These are phyloP conservation scores for Curvularia verruculosa DNA, from an alignment of 2,329 filamentous ascomycete species.

Conservation along the genomic window DNA sequence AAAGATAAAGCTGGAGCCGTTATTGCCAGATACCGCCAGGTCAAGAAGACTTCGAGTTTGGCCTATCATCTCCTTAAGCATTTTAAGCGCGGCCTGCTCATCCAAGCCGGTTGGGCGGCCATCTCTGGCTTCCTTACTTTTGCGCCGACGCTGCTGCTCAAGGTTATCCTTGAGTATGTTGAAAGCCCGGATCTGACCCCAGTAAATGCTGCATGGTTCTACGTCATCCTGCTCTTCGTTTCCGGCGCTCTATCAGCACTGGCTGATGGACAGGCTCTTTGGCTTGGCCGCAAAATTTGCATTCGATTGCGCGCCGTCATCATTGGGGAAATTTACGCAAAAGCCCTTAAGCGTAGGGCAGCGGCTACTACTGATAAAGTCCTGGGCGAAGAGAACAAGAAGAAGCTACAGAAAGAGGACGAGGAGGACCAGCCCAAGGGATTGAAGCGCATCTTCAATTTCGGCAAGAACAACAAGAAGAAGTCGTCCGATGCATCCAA, in stretches of 20 bases:
- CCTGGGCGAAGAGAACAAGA: constrained; percentile 64
- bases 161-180: constrained; percentile 92
- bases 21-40: constrained; percentile 79
- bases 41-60: constrained; percentile 80
- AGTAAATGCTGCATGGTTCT: constrained; percentile 90
- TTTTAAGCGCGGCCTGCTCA: constrained; percentile 76
- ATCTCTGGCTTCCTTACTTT: constrained; percentile 86
- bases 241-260: constrained; percentile 82
- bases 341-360: constrained; percentile 89
- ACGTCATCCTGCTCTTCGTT: constrained; percentile 86
- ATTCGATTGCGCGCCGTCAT: constrained; percentile 93
- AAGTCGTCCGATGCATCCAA: constrained; percentile 51
- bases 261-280: constrained; percentile 83
- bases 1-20: constrained; percentile 86
- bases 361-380: constrained; percentile 75
- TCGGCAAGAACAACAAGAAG: constrained; percentile 65
- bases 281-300: constrained; percentile 92
- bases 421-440: constrained; percentile 47
- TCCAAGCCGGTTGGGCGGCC: constrained; percentile 81
- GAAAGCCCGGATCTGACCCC: constrained; percentile 79
- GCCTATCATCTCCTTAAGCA: constrained; percentile 82
- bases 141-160: constrained; percentile 86
- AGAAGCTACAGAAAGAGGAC: constrained; percentile 48
- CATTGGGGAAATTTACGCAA: constrained; percentile 96
- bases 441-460: constrained; percentile 56